Evolutionary conservation across 495 filamentous ascomycete species (phyloP).

Genomic region (Cudoniella acicularis): DNA sequence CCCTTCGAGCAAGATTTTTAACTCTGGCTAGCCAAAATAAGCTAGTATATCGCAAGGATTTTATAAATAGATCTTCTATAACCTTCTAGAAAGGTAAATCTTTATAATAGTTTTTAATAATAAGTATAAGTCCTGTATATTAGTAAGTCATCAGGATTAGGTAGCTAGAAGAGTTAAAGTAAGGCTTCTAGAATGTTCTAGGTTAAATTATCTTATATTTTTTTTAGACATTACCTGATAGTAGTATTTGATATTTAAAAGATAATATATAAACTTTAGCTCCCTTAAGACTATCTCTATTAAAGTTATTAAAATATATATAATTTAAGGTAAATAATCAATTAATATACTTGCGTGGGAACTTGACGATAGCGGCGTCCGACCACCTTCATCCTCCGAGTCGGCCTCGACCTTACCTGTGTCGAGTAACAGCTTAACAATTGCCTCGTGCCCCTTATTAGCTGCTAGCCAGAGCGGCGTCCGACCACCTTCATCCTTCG

Average conservation of each 20-base stretch:
- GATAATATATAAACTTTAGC: neutral
- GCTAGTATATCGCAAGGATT: neutral
- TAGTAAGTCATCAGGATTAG: neutral
- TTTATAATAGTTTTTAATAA: neutral
- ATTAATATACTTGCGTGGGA: neutral
- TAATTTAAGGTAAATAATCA: neutral
- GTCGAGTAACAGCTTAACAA: slow-evolving; percentile 23
- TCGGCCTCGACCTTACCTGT: slow-evolving; percentile 26
- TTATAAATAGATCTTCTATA: neutral
- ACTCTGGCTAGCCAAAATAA: neutral
- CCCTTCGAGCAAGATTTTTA: neutral
- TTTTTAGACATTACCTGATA: neutral
- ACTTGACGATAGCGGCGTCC: neutral
- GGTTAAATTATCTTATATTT: neutral
- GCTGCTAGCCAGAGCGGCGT: slow-evolving; percentile 19
- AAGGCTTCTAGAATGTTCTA: neutral
- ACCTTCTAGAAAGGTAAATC: neutral
- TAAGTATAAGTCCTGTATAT: neutral
- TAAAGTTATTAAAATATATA: neutral
- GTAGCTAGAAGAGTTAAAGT: neutral
- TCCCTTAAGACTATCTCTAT: neutral
- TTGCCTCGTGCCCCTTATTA: slow-evolving; percentile 11
- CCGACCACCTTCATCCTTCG: too few relatives aligned
- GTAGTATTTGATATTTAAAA: too few relatives aligned
- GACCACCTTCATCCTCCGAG: neutral